Percentiles rank a stretch among this genome's conserved stretches.
Conservation (phyloP, 352 stramenopile genomes). For the Globisporangium cylindrosporum region DNA sequence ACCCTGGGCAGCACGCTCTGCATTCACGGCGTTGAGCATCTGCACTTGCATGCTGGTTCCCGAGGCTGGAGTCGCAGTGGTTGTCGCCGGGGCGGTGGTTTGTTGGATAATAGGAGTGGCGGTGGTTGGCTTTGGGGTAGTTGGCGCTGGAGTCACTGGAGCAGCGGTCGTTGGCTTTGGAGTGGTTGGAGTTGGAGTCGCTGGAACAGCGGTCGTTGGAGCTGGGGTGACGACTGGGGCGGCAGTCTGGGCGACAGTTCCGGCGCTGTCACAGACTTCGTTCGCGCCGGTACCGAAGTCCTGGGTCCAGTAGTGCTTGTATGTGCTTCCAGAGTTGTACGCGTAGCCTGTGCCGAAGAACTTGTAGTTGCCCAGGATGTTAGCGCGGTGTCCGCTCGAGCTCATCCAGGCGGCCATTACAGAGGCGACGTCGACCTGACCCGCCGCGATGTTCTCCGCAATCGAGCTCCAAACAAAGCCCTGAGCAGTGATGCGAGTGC, state of each 20-base stretch:
- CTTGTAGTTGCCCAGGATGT: slow-evolving; percentile 28
- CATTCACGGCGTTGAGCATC: slow-evolving; percentile 25
- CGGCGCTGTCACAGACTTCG: slow-evolving; percentile 16
- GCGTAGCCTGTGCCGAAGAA: slow-evolving; percentile 43
- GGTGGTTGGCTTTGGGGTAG: background rate
- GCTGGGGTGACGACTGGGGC: background rate
- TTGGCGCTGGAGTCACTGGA: too few relatives aligned
- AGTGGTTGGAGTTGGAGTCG: background rate
- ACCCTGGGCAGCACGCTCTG: slow-evolving; percentile 12
- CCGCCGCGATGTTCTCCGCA: slow-evolving; percentile 24
- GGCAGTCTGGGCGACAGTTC: background rate
- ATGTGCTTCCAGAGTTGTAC: slow-evolving; percentile 31
- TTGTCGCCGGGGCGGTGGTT: background rate
- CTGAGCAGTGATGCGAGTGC: slow-evolving; percentile 21
- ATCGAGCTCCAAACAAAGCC: slow-evolving; percentile 22
- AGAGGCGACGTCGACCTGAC: slow-evolving; percentile 15
- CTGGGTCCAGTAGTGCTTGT: slow-evolving; percentile 59
- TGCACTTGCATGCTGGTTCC: background rate
- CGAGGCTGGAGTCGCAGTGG: background rate
- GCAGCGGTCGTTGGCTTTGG: background rate
- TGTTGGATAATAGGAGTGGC: background rate
- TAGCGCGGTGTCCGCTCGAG: slow-evolving; percentile 16
- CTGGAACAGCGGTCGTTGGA: background rate
- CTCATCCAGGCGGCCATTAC: slow-evolving; percentile 21
- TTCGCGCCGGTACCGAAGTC: slow-evolving; percentile 38